A percentile compares a stretch with the other conserved stretches of the same genome.
Conservation (phyloP, 139 green algal genomes). For the Chlamydomonas eustigma region DNA sequence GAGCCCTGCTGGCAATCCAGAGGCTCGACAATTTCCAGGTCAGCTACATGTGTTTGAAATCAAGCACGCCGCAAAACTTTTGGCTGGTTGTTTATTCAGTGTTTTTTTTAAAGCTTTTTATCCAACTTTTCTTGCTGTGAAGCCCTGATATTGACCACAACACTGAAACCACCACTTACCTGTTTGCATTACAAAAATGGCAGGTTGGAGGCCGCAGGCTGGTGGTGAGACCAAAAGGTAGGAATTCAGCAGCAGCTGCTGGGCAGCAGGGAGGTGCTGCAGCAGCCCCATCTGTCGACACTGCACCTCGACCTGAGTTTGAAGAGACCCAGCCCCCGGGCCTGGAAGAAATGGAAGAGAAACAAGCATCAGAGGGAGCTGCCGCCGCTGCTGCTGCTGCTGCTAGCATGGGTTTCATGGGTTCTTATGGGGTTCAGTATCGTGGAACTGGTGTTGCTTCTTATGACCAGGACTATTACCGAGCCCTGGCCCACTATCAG, state of each 20-base stretch:
- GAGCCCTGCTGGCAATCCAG: constrained; percentile 39
- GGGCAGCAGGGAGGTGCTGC: neutral
- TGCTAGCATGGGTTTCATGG: too few relatives aligned
- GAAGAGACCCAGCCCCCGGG: neutral
- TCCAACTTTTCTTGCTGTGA: too few relatives aligned
- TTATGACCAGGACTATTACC: neutral
- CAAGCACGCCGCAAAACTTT: too few relatives aligned
- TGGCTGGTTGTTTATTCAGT: too few relatives aligned
- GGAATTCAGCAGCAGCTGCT: neutral
- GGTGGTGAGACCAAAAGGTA: constrained; percentile 10
- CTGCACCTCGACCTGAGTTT: neutral
- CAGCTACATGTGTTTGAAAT: too few relatives aligned
- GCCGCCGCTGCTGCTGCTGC: neutral
- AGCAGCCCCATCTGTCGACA: neutral
- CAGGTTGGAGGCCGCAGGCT: neutral
- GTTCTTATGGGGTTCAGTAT: neutral
- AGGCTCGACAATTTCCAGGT: constrained; percentile 32
- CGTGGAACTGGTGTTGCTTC: neutral
- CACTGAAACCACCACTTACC: too few relatives aligned
- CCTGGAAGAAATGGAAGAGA: neutral
- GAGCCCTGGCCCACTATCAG: neutral
- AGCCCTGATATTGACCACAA: too few relatives aligned
- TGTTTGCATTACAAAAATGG: too few relatives aligned
- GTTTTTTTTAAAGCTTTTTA: too few relatives aligned
- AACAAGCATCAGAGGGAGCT: too few relatives aligned